These are phyloP conservation scores for Rhododendron williamsianum DNA, from an alignment of 148 eudicot species.

Conservation along the genomic window DNA sequence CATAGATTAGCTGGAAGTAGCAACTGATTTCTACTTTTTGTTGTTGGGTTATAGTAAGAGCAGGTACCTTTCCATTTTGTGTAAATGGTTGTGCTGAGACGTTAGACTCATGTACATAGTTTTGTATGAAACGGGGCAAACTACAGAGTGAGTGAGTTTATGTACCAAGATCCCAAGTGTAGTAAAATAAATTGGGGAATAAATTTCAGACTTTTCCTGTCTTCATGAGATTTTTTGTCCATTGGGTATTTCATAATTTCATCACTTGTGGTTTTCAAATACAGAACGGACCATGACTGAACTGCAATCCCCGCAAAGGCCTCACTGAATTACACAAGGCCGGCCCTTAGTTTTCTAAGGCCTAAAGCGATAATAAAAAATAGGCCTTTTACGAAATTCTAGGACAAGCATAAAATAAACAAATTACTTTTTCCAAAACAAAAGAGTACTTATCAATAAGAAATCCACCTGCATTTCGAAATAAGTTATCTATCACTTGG, in stretches of 20 bases:
- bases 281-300: background rate
- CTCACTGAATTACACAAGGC: too few relatives aligned
- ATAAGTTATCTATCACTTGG: too few relatives aligned
- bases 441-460: too few relatives aligned
- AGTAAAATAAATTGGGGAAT: conserved; percentile 20
- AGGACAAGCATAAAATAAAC: too few relatives aligned
- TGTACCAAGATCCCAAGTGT: conserved; percentile 15
- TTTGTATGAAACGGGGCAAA: conserved; percentile 7
- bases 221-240: background rate
- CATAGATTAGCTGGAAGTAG: conserved; percentile 9
- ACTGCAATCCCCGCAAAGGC: too few relatives aligned
- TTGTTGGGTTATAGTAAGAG: background rate
- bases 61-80: conserved; percentile 5
- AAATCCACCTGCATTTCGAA: too few relatives aligned
- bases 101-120: conserved; percentile 16
- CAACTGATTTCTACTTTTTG: background rate
- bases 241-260: background rate
- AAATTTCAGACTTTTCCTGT: background rate
- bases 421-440: too few relatives aligned
- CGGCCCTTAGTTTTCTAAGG: too few relatives aligned
- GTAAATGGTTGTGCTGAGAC: conserved; percentile 8
- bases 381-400: too few relatives aligned
- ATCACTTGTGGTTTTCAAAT: background rate
- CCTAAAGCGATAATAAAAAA: too few relatives aligned
- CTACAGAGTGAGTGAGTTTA: conserved; percentile 2